Conservation (phyloP, 805 yeast species). For the Lipomyces mesembrius region DNA sequence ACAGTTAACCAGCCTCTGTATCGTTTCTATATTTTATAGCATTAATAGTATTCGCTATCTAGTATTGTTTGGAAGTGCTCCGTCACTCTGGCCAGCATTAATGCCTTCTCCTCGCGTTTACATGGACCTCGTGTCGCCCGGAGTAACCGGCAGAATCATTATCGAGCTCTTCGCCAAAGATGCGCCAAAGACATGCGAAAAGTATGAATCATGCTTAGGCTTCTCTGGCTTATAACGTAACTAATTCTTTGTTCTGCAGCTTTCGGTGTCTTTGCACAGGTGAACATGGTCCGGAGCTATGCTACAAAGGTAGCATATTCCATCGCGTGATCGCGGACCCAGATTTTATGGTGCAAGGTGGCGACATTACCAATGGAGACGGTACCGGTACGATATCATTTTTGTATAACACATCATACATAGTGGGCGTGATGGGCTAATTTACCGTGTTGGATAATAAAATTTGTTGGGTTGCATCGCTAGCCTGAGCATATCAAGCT, state of each 20-base stretch:
- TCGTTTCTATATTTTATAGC: not conserved
- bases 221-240: not conserved
- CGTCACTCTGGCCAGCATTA: not conserved
- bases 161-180: constrained; percentile 28
- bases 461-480: not conserved
- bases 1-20: not conserved
- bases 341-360: constrained; percentile 81
- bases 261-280: constrained; percentile 80
- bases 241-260: constrained; percentile 13
- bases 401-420: not conserved
- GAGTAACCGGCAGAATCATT: constrained; percentile 25
- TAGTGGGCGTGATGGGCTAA: not conserved
- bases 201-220: constrained; percentile 17
- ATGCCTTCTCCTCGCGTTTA: constrained; percentile 31
- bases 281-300: constrained; percentile 63
- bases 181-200: constrained; percentile 32
- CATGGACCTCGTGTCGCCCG: constrained; percentile 26
- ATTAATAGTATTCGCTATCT: not conserved
- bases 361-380: constrained; percentile 65
- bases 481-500: not conserved
- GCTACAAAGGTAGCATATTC: constrained; percentile 68
- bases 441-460: not conserved
- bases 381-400: constrained; percentile 58
- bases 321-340: constrained; percentile 68
- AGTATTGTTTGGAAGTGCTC: not conserved